A percentile compares a stretch with the other conserved stretches of the same genome.
Conservation (phyloP, 192 early-diverging fungal species). For the Spinellus fusiger region DNA sequence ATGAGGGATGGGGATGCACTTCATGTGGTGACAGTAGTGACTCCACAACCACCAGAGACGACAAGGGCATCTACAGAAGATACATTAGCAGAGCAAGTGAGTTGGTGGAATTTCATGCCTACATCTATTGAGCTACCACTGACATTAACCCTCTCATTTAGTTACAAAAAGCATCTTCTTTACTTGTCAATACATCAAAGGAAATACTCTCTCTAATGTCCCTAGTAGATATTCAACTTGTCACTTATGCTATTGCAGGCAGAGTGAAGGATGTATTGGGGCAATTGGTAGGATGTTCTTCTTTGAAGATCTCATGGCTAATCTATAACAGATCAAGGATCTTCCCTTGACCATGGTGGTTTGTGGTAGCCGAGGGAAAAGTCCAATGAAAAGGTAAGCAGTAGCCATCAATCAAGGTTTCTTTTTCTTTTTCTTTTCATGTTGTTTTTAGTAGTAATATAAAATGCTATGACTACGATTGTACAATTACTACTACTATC, state of each 20-base stretch:
- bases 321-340: conserved; percentile 30
- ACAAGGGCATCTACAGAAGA: conserved; percentile 17
- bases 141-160: conserved; percentile 3
- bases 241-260: conserved; percentile 22
- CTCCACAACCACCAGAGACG: conserved; percentile 32
- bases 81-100: conserved; percentile 27
- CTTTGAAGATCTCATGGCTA: too few species aligned
- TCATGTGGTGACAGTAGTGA: conserved; percentile 41
- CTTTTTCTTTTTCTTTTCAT: too few species aligned
- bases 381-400: conserved; percentile 43
- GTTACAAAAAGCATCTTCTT: conserved; percentile 24
- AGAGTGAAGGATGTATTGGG: conserved; percentile 25
- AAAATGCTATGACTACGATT: too few species aligned
- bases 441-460: too few species aligned
- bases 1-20: conserved; percentile 45
- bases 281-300: conserved; percentile 11
- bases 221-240: conserved; percentile 25
- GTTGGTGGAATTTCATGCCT: background rate
- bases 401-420: too few species aligned
- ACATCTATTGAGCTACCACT: background rate
- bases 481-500: too few species aligned
- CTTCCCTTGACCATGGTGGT: conserved; percentile 42
- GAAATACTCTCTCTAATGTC: conserved; percentile 25
- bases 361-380: conserved; percentile 40
- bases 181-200: conserved; percentile 13